Percentiles rank a stretch among this genome's conserved stretches.
Evolutionary conservation across 257 asterid species (phyloP).

Genomic region (Solanum medicagineum): DNA sequence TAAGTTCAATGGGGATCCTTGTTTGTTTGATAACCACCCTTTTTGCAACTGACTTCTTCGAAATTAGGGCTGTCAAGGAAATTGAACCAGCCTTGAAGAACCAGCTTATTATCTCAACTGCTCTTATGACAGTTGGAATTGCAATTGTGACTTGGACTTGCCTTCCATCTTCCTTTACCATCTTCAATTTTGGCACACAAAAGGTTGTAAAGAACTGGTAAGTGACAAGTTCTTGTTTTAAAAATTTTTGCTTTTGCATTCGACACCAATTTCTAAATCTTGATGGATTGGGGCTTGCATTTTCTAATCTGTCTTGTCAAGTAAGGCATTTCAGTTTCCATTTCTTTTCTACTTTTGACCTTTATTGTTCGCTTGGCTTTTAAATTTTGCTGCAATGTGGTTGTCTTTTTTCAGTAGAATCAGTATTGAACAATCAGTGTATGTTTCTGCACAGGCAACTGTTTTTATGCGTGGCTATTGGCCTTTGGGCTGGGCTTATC

Average conservation of each 20-base stretch:
- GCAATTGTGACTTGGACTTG: conserved; percentile 68
- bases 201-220: conserved; percentile 55
- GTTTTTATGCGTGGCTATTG: conserved; percentile 70
- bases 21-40: conserved; percentile 80
- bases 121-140: conserved; percentile 65
- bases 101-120: conserved; percentile 74
- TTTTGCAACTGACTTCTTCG: background rate
- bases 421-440: background rate
- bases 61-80: background rate
- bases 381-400: background rate
- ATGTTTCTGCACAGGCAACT: conserved; percentile 47
- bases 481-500: conserved; percentile 44
- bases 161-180: conserved; percentile 69
- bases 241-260: background rate
- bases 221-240: background rate
- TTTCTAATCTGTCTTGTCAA: background rate
- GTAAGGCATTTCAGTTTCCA: background rate
- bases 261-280: background rate
- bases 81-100: conserved; percentile 35
- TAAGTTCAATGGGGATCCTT: conserved; percentile 79
- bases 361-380: background rate
- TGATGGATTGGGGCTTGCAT: background rate
- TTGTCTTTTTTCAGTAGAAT: background rate
- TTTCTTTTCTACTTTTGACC: background rate
- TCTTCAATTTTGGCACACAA: conserved; percentile 65